Percentiles rank a stretch among this genome's conserved stretches.
Evolutionary conservation across 345 rosid genomes (phyloP).

Genomic region (Noccaea bulbosa): DNA sequence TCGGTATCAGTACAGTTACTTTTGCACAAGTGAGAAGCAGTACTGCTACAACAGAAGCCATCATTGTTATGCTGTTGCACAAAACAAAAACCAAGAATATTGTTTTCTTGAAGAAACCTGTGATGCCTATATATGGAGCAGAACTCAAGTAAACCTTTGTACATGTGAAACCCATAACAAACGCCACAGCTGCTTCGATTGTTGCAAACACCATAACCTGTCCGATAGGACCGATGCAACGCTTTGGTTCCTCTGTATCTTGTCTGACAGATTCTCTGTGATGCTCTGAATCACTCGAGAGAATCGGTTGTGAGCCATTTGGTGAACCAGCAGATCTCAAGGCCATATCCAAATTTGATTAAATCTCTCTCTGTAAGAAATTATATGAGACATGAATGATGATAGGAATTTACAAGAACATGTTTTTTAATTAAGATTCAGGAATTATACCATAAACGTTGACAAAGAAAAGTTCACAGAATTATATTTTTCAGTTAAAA

Average conservation of each 20-base stretch:
- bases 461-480: too few species aligned
- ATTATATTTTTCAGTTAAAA: too few species aligned
- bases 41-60: neutral
- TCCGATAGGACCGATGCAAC: too few species aligned
- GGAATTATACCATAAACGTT: neutral
- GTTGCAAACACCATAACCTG: neutral
- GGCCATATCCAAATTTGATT: conserved; percentile 18
- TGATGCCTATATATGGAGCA: conserved; percentile 10
- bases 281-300: neutral
- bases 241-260: neutral
- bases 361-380: neutral
- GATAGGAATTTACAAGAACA: neutral
- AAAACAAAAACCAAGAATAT: neutral
- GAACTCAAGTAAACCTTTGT: neutral
- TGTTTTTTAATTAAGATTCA: neutral
- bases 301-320: conserved; percentile 17
- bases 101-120: conserved; percentile 8
- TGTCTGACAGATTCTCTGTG: neutral
- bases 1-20: neutral
- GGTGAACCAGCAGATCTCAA: conserved; percentile 19
- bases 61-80: neutral
- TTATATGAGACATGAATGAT: neutral
- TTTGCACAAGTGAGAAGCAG: neutral
- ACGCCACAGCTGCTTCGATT: conserved; percentile 1
- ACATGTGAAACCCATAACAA: conserved; percentile 16